A percentile compares a stretch with the other conserved stretches of the same genome.
Evolutionary conservation across 2,329 filamentous ascomycete genomes (phyloP).

Genomic region (Cercospora berteroae): DNA sequence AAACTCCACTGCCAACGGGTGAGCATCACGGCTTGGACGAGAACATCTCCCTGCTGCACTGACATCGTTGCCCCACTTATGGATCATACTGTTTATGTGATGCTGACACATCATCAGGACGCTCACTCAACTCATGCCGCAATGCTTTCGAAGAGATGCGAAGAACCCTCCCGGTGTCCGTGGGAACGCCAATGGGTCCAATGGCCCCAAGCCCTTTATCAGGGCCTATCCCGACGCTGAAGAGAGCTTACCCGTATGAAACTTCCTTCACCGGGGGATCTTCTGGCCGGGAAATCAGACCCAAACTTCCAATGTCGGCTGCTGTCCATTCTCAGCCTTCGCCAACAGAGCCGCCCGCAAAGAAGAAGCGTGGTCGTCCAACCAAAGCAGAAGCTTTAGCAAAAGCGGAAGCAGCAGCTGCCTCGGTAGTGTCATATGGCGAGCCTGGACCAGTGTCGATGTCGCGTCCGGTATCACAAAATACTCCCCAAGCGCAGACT

Average conservation of each 20-base stretch:
- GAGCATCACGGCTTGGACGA: slow-evolving; percentile 26
- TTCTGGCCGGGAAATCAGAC: slow-evolving; percentile 45
- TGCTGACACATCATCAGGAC: slow-evolving; percentile 29
- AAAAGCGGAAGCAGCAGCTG: slow-evolving; percentile 41
- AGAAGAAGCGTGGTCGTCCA: slow-evolving; percentile 50
- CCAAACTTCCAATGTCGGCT: slow-evolving; percentile 40
- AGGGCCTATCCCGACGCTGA: slow-evolving; percentile 27
- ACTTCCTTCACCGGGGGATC: slow-evolving; percentile 28
- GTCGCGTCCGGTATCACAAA: slow-evolving; percentile 15
- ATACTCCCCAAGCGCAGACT: slow-evolving; percentile 12
- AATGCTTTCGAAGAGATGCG: slow-evolving; percentile 33
- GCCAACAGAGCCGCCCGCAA: slow-evolving; percentile 34
- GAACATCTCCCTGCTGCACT: neutral
- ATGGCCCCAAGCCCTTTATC: slow-evolving; percentile 33
- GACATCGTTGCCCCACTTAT: neutral
- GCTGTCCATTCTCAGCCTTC: slow-evolving; percentile 24
- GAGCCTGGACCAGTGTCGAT: slow-evolving; percentile 41
- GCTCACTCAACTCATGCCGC: slow-evolving; percentile 37
- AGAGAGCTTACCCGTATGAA: slow-evolving; percentile 35
- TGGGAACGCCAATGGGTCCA: slow-evolving; percentile 24
- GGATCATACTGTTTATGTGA: neutral
- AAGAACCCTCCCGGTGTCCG: slow-evolving; percentile 26
- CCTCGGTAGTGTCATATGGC: slow-evolving; percentile 33
- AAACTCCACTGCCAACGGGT: slow-evolving; percentile 53
- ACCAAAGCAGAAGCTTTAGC: slow-evolving; percentile 49